Conservation (phyloP, 2,329 filamentous ascomycete species). For the Epichloe elymi region DNA sequence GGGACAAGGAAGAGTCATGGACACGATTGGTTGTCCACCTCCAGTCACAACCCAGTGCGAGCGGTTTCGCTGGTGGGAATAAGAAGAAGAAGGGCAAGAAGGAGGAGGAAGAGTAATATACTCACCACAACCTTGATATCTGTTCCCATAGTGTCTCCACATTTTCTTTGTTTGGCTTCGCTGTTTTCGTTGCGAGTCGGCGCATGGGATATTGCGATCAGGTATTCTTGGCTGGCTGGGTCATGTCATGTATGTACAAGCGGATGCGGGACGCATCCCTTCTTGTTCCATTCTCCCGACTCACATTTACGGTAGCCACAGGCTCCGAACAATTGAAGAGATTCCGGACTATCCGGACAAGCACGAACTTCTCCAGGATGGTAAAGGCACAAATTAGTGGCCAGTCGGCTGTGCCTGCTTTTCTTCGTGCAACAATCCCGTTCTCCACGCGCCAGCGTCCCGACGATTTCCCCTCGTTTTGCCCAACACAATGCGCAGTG, state of each 20-base stretch:
- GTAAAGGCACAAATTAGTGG: no score
- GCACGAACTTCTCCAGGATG: no score
- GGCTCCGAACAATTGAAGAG: neutral
- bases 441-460: no score
- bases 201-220: slow-evolving; percentile 30
- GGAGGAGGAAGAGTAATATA: slow-evolving; percentile 34
- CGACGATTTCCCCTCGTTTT: no score
- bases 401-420: no score
- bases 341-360: neutral
- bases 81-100: slow-evolving; percentile 64
- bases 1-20: slow-evolving; percentile 88
- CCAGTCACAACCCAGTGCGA: slow-evolving; percentile 51
- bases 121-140: slow-evolving; percentile 17
- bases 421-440: no score
- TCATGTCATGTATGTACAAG: slow-evolving; percentile 14
- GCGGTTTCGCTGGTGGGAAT: slow-evolving; percentile 31
- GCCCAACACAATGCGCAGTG: no score
- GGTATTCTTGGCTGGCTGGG: slow-evolving; percentile 23
- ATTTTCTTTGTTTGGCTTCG: slow-evolving; percentile 23
- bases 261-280: slow-evolving; percentile 15
- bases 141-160: slow-evolving; percentile 28
- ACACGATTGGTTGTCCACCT: slow-evolving; percentile 79
- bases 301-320: neutral
- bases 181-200: slow-evolving; percentile 26
- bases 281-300: slow-evolving; percentile 9